These are phyloP conservation scores for Dryadomyces quercus-mongolicae DNA, from an alignment of 2,329 filamentous ascomycete genomes.

Conservation along the genomic window DNA sequence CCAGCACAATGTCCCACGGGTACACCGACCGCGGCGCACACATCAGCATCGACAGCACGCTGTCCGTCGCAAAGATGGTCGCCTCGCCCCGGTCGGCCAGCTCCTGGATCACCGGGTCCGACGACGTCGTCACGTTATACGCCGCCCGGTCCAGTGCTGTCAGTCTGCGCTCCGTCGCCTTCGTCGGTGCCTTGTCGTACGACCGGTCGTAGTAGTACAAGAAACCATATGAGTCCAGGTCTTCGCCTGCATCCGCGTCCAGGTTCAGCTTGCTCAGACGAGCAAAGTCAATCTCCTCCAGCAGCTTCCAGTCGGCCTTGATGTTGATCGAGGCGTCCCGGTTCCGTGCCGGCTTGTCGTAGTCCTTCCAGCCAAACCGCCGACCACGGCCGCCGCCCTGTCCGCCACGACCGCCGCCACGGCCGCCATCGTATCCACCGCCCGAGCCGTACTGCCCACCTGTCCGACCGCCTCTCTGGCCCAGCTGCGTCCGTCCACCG, in stretches of 20 bases:
- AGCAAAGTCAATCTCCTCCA: slow-evolving; percentile 98
- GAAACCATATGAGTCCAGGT: slow-evolving; percentile 92
- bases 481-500: slow-evolving; percentile 57
- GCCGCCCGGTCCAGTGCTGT: slow-evolving; percentile 83
- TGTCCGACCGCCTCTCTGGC: slow-evolving; percentile 46
- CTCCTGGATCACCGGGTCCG: slow-evolving; percentile 93
- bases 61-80: slow-evolving; percentile 93
- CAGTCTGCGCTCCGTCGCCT: slow-evolving; percentile 77
- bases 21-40: slow-evolving; percentile 93
- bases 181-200: slow-evolving; percentile 88
- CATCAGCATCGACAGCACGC: slow-evolving; percentile 98
- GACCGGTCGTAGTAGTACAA: slow-evolving; percentile 95
- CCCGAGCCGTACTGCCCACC: slow-evolving; percentile 47
- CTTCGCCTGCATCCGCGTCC: slow-evolving; percentile 88
- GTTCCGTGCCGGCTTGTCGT: slow-evolving; percentile 94
- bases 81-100: slow-evolving; percentile 92
- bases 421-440: slow-evolving; percentile 34
- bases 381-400: slow-evolving; percentile 64
- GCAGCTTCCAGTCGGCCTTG: slow-evolving; percentile 86
- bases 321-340: slow-evolving; percentile 94
- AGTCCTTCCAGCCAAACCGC: slow-evolving; percentile 96
- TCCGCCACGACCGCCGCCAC: slow-evolving; percentile 52
- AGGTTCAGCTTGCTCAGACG: slow-evolving; percentile 91
- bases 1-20: slow-evolving; percentile 95
- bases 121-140: slow-evolving; percentile 96